A percentile compares a stretch with the other conserved stretches of the same genome.
phyloP scores from a whole-genome alignment of 768 basidiomycete genomes.

The Rhodotorula kratochvilovae region DNA sequence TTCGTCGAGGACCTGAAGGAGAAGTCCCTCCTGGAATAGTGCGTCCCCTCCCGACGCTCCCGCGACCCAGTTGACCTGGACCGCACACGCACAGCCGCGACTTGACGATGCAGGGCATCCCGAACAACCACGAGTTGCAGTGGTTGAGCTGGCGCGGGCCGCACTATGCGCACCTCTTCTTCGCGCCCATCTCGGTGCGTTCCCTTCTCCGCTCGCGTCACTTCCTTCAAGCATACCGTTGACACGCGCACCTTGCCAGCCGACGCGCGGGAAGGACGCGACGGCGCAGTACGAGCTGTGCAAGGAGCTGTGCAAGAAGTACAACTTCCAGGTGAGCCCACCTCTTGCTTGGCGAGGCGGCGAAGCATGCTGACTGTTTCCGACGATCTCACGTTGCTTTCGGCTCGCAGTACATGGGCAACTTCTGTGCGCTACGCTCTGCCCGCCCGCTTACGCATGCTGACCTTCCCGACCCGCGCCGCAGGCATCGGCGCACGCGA shows the following conservation, averaged over 20 bases:
- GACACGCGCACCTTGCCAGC: background rate
- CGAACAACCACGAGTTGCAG: conserved; percentile 28
- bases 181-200: conserved; percentile 20
- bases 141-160: conserved; percentile 31
- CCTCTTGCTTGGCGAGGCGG: too few relatives aligned
- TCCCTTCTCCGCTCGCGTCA: background rate
- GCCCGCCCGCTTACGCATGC: background rate
- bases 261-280: conserved; percentile 11
- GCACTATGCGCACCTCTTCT: conserved; percentile 32
- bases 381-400: too few relatives aligned
- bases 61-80: too few relatives aligned
- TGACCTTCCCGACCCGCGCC: background rate
- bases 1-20: conserved; percentile 15
- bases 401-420: background rate
- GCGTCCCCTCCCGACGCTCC: too few relatives aligned
- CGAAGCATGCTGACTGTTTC: too few relatives aligned
- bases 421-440: background rate
- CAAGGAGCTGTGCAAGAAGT: conserved; percentile 20
- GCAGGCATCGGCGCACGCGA: conserved; percentile 19
- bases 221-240: background rate
- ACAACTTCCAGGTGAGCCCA: background rate
- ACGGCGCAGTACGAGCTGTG: conserved; percentile 22
- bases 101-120: conserved; percentile 32
- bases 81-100: conserved; percentile 1
- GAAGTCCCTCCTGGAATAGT: conserved; percentile 19